Base-by-base conservation (phyloP, 192 early-diverging fungal genomes). In the Podila verticillata region DNA sequence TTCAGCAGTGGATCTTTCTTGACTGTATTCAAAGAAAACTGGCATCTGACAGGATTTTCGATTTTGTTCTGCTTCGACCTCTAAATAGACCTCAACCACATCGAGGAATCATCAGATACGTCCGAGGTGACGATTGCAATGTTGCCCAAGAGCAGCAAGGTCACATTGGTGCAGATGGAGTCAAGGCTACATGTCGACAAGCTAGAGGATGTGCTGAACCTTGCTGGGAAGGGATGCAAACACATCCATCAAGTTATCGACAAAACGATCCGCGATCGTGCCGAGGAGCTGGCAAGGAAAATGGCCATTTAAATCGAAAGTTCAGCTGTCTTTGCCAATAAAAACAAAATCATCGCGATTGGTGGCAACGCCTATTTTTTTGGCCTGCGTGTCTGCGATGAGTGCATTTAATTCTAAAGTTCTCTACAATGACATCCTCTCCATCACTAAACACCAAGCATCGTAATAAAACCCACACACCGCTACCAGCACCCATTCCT, bases 121-220 rank as follows among this genome's bases (percentile, higher is more conserved):
- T 97, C 98, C 5, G 93, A 92, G 34, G 85, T 99, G 10, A 97
- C 98, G 2, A 86, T 99, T 8, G 98, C 93, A 0, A 75, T 95
- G 30, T 73, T 96, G 68, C 95, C 95, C 17, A 89, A 93, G 70
- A 92, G 86, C n/a, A 90, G 92, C 51, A 95, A 94, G 82, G 86
- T 97, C 29, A 92, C 91, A 31, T 73, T 97, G 74, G 81, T 96
- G 51, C 91, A 91, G 87, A 92, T 96, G 87, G 96, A 99, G 78
- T 93, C 94, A 29, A 82, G 93, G 66, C 85, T 99, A 65, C 95
- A 96, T 79, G 81, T 97, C 59, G 93, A 95, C 64, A 88, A 92
- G 69, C 81, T 96, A 34, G 89, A 93, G 65, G 72, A 72, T 15
- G 89, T 94, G 0, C 70, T 91, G 24, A 60, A 74, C 30, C 73